Conservation (phyloP, 495 filamentous ascomycete genomes). For the Trichoderma gamsii region DNA sequence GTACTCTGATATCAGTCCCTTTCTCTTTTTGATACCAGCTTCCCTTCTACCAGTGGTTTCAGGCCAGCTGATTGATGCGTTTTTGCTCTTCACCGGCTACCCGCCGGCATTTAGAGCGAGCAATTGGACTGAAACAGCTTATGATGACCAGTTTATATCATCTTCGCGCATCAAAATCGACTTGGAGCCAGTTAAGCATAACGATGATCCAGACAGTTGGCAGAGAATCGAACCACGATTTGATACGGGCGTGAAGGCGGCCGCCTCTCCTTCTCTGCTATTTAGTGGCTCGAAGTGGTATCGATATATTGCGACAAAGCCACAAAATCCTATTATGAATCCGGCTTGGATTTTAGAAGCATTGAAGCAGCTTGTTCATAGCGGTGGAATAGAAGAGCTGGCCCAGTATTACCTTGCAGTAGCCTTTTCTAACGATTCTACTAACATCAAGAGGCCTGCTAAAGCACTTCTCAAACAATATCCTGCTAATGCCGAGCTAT, state of each 20-base stretch:
- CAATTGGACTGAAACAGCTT: slow-evolving; percentile 18
- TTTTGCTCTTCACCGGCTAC: slow-evolving; percentile 63
- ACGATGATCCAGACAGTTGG: slow-evolving; percentile 20
- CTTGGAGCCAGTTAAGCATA: not conserved
- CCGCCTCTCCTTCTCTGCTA: slow-evolving; percentile 31
- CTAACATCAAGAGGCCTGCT: slow-evolving; percentile 60
- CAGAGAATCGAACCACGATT: slow-evolving; percentile 31
- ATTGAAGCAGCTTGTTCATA: slow-evolving; percentile 50
- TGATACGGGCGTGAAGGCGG: slow-evolving; percentile 27
- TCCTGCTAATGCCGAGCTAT: slow-evolving; percentile 59
- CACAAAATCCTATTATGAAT: slow-evolving; percentile 21
- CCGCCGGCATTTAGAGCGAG: slow-evolving; percentile 41
- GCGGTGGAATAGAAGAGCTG: slow-evolving; percentile 43
- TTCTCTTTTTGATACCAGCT: slow-evolving; percentile 50
- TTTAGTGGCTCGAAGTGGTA: slow-evolving; percentile 36
- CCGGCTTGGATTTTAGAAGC: slow-evolving; percentile 45
- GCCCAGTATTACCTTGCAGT: slow-evolving; percentile 69
- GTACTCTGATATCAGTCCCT: slow-evolving; percentile 64
- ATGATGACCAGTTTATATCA: slow-evolving; percentile 34
- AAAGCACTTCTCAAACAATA: slow-evolving; percentile 66
- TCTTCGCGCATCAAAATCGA: not conserved
- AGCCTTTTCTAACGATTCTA: slow-evolving; percentile 51
- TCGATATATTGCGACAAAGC: slow-evolving; percentile 23
- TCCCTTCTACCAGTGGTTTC: slow-evolving; percentile 29
- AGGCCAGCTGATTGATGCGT: slow-evolving; percentile 54